Percentiles rank a stretch among this genome's conserved stretches.
These are phyloP conservation scores for Tuber aestivum DNA, from an alignment of 495 filamentous ascomycete species.

Conservation along the genomic window DNA sequence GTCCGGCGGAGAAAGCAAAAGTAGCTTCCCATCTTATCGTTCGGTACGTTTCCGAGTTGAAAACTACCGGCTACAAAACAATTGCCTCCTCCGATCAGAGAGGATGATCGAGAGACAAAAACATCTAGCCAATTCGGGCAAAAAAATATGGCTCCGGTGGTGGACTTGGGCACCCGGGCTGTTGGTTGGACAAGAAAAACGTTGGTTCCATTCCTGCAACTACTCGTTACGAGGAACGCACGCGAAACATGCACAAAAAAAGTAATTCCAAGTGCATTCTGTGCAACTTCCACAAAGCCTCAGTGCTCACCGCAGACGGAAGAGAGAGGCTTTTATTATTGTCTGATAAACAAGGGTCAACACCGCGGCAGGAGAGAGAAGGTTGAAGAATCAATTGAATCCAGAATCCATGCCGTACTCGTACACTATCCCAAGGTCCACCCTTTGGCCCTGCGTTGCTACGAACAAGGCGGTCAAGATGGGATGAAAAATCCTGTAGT, in stretches of 20 bases:
- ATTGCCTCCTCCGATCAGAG: background rate
- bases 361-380: background rate
- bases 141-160: constrained; percentile 6
- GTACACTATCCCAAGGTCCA: background rate
- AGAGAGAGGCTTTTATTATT: background rate
- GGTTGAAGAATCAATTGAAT: background rate
- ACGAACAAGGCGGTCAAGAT: background rate
- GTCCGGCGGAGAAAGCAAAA: background rate
- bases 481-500: background rate
- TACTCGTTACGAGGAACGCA: constrained; percentile 15
- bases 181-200: constrained; percentile 24
- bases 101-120: background rate
- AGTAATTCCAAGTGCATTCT: constrained; percentile 16
- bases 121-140: background rate
- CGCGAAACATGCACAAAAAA: constrained; percentile 22
- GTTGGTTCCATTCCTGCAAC: constrained; percentile 10
- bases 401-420: background rate
- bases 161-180: constrained; percentile 8
- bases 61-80: background rate
- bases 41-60: constrained; percentile 1
- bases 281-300: background rate
- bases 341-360: background rate
- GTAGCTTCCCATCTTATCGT: background rate
- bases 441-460: background rate
- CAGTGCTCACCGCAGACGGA: background rate